phyloP scores from a whole-genome alignment of 108 stramenopile genomes.

The Cyclotella baltica region DNA sequence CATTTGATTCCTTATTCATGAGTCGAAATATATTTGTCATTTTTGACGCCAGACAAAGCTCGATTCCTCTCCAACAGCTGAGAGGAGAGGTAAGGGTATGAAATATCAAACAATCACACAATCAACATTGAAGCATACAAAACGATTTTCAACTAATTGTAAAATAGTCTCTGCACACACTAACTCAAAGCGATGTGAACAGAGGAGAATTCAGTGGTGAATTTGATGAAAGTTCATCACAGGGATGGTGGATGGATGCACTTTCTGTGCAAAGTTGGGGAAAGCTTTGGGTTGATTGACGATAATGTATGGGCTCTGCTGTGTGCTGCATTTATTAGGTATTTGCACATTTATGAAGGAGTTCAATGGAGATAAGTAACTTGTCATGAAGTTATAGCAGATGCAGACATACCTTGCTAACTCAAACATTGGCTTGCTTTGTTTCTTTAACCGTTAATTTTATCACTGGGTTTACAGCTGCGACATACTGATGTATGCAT shows the following conservation, averaged over 20 bases:
- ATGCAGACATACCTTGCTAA: neutral
- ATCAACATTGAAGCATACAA: neutral
- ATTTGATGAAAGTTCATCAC: conserved; percentile 22
- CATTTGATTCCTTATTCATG: neutral
- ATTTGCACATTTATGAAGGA: no score
- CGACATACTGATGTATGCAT: neutral
- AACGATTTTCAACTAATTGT: neutral
- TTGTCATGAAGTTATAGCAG: no score
- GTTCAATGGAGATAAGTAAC: no score
- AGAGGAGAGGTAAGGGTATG: no score
- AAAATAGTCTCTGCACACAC: conserved; percentile 6
- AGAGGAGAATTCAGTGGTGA: conserved; percentile 28
- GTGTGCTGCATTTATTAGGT: neutral
- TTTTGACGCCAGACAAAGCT: no score
- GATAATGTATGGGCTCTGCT: no score
- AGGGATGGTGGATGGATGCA: conserved; percentile 23
- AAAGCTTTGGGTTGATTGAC: conserved; percentile 36
- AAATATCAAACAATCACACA: no score
- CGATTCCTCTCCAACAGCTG: no score
- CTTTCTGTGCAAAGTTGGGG: conserved; percentile 9
- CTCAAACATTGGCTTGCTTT: neutral
- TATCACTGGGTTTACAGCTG: neutral
- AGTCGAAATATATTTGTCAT: no score
- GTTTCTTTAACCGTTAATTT: neutral
- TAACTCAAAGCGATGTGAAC: conserved; percentile 12